phyloP scores from a whole-genome alignment of 2,329 filamentous ascomycete species.

The Fusarium devonianum region DNA sequence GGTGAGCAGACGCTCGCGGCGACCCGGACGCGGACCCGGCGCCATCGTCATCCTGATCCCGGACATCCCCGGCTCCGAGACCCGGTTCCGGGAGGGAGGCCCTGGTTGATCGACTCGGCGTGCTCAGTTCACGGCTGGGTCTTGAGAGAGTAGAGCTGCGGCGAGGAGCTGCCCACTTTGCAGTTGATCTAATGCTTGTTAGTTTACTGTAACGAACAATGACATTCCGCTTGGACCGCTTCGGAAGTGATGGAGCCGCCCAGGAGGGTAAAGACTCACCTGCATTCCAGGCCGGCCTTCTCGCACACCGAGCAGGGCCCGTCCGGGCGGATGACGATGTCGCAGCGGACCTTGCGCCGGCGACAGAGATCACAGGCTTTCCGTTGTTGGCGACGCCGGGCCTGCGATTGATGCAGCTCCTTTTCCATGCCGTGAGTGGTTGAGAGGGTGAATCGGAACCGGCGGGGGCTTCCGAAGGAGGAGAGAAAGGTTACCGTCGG shows the following conservation, averaged over 20 bases:
- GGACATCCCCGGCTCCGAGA: constrained; percentile 13
- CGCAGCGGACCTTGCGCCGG: constrained; percentile 36
- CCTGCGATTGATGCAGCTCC: constrained; percentile 3
- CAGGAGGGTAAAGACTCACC: constrained; percentile 21
- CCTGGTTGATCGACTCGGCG: constrained; percentile 6
- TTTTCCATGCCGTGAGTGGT: constrained; percentile 16
- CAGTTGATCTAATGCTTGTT: constrained; percentile 25
- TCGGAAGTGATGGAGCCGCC: constrained; percentile 24
- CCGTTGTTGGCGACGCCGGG: constrained; percentile 43
- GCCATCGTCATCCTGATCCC: not conserved
- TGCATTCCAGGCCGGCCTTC: constrained; percentile 38
- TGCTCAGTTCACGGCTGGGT: not conserved
- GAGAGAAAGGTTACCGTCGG: constrained; percentile 11
- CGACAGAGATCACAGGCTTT: constrained; percentile 41
- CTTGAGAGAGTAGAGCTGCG: constrained; percentile 18
- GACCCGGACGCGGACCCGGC: constrained; percentile 12
- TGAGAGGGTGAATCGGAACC: constrained; percentile 33
- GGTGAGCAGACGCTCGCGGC: not conserved
- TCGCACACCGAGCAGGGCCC: constrained; percentile 37
- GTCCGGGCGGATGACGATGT: constrained; percentile 28
- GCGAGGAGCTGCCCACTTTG: constrained; percentile 34
- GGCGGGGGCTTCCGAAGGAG: not conserved
- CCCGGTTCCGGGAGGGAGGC: constrained; percentile 18
- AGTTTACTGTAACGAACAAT: not conserved
- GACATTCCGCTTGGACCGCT: not conserved